Conservation (phyloP, 345 rosid species). For the Eucalyptus melliodora region DNA sequence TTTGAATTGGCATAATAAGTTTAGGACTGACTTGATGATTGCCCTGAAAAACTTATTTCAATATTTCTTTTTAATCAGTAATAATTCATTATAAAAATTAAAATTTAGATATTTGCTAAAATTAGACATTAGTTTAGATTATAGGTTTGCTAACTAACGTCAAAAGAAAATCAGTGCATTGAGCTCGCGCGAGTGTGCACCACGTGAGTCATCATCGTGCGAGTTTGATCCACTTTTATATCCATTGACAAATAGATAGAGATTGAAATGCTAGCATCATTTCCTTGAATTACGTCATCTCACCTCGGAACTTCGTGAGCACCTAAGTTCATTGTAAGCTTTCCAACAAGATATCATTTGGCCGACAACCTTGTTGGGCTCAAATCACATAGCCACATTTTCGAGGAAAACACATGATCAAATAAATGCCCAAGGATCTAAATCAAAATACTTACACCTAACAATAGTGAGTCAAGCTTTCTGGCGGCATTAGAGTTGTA, state of each 20-base stretch:
- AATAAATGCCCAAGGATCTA: not conserved
- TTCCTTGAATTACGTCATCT: not conserved
- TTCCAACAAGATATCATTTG: not conserved
- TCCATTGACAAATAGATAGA: not conserved
- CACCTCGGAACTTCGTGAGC: not conserved
- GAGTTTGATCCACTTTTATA: not conserved
- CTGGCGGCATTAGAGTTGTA: not conserved
- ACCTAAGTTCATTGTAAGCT: not conserved
- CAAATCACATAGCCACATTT: not conserved
- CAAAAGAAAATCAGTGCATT: not conserved
- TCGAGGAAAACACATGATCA: not conserved
- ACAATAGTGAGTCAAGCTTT: not conserved
- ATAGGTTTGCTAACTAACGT: not conserved
- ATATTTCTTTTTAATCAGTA: not conserved
- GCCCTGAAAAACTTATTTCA: not conserved
- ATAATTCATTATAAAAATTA: not conserved
- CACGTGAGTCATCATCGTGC: not conserved
- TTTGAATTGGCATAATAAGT: too few relatives aligned
- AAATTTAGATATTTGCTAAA: not conserved
- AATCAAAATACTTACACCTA: not conserved
- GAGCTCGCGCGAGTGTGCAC: accelerated
- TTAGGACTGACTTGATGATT: not conserved
- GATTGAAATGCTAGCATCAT: not conserved
- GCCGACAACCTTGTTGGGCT: not conserved
- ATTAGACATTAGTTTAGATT: not conserved